Percentiles rank a stretch among this genome's conserved stretches.
These are phyloP conservation scores for Boletus barrowsii DNA, from an alignment of 768 basidiomycete genomes.

Conservation along the genomic window DNA sequence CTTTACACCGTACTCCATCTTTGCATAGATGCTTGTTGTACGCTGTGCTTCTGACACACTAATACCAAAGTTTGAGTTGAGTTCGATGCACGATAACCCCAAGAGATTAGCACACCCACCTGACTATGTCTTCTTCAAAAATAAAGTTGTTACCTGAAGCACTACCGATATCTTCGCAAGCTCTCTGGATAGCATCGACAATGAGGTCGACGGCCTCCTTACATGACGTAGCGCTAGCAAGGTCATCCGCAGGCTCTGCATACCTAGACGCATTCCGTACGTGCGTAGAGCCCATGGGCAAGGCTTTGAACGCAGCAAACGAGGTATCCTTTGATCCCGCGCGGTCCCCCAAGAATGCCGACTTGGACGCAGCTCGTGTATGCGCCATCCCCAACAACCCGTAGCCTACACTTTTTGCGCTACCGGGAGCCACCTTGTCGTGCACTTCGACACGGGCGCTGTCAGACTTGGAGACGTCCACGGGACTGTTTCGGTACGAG, in stretches of 20 bases:
- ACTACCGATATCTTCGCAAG: slow-evolving; percentile 62
- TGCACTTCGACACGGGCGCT: neutral
- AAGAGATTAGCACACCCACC: slow-evolving; percentile 42
- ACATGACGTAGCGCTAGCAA: slow-evolving; percentile 63
- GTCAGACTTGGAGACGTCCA: slow-evolving; percentile 17
- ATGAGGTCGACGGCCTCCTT: slow-evolving; percentile 74
- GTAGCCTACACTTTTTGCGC: slow-evolving; percentile 7
- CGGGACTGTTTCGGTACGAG: slow-evolving; percentile 71
- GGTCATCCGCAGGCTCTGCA: slow-evolving; percentile 59
- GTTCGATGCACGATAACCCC: neutral
- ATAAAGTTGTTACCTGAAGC: slow-evolving; percentile 47
- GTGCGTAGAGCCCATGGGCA: slow-evolving; percentile 65
- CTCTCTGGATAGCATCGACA: slow-evolving; percentile 64
- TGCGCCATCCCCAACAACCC: slow-evolving; percentile 31
- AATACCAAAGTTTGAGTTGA: slow-evolving; percentile 6
- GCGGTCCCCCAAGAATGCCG: slow-evolving; percentile 36
- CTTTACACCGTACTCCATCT: slow-evolving; percentile 94
- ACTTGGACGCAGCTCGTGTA: slow-evolving; percentile 11
- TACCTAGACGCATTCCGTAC: slow-evolving; percentile 43
- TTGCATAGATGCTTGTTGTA: slow-evolving; percentile 82
- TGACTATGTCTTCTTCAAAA: slow-evolving; percentile 70
- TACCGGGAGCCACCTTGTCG: neutral
- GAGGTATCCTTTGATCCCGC: slow-evolving; percentile 38
- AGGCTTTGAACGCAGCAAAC: slow-evolving; percentile 76
- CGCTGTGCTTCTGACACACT: slow-evolving; percentile 81